phyloP scores from a whole-genome alignment of 805 yeast species.

The Candida montana region DNA sequence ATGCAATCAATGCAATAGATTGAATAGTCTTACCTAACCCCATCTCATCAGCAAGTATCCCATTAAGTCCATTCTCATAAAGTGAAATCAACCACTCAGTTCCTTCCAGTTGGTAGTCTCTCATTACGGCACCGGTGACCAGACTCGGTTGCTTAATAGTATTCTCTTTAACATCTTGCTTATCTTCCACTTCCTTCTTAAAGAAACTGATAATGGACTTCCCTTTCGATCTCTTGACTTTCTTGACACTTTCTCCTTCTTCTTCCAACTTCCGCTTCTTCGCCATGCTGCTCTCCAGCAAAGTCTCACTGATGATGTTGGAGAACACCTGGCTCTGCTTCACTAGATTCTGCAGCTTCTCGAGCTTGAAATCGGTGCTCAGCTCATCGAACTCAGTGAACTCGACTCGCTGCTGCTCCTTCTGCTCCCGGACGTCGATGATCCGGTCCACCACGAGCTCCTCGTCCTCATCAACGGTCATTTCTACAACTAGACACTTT shows the following conservation, averaged over 20 bases:
- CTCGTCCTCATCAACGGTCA: constrained; percentile 16
- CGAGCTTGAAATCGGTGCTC: constrained; percentile 53
- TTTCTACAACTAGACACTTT: not conserved
- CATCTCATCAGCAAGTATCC: constrained; percentile 96
- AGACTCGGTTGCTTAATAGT: constrained; percentile 47
- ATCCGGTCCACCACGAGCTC: constrained; percentile 17
- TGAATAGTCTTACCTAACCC: constrained; percentile 94
- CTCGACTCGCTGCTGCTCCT: constrained; percentile 9
- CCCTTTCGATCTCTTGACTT: constrained; percentile 18
- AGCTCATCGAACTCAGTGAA: constrained; percentile 32
- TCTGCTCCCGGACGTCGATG: constrained; percentile 10
- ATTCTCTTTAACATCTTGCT: constrained; percentile 19
- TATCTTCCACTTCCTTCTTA: constrained; percentile 10
- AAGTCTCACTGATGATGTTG: constrained; percentile 75
- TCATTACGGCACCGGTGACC: constrained; percentile 55
- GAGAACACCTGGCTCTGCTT: constrained; percentile 86
- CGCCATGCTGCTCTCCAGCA: constrained; percentile 45
- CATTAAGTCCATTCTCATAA: constrained; percentile 91
- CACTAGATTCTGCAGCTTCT: constrained; percentile 67
- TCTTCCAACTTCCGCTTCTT: constrained; percentile 25
- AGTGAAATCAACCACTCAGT: constrained; percentile 85
- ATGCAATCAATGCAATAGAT: constrained; percentile 72
- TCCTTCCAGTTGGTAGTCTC: constrained; percentile 85
- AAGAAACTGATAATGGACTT: constrained; percentile 24
- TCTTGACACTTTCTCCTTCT: constrained; percentile 21